phyloP scores from a whole-genome alignment of 768 basidiomycete species.

The Chalciporus pseudorubinellus region DNA sequence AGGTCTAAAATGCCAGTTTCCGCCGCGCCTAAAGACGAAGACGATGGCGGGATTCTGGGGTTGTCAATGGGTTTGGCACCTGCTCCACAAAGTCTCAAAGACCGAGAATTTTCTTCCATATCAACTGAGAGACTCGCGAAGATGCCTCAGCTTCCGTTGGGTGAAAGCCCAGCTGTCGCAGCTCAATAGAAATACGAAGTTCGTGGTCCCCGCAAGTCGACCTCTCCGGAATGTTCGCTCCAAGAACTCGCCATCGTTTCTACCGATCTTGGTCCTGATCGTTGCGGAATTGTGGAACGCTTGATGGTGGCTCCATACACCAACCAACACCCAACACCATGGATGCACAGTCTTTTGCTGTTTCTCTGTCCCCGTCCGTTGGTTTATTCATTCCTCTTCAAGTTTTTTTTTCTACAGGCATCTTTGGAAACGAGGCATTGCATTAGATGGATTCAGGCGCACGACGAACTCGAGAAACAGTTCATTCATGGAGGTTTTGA shows the following conservation, averaged over 20 bases:
- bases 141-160: slow-evolving; percentile 58
- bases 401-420: slow-evolving; percentile 30
- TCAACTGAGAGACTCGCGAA: slow-evolving; percentile 48
- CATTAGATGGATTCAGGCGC: slow-evolving; percentile 16
- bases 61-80: slow-evolving; percentile 30
- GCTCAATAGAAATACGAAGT: slow-evolving; percentile 26
- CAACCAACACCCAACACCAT: neutral
- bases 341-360: slow-evolving; percentile 14
- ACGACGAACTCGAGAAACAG: slow-evolving; percentile 10
- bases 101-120: slow-evolving; percentile 38
- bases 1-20: slow-evolving; percentile 41
- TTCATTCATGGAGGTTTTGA: slow-evolving; percentile 13
- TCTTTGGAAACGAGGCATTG: slow-evolving; percentile 19
- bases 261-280: neutral
- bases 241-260: neutral
- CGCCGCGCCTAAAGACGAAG: slow-evolving; percentile 34
- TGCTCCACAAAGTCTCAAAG: slow-evolving; percentile 35
- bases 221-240: slow-evolving; percentile 1
- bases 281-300: slow-evolving; percentile 6
- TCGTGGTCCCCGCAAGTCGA: slow-evolving; percentile 2
- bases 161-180: slow-evolving; percentile 50
- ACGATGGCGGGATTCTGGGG: slow-evolving; percentile 39
- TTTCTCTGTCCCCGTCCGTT: slow-evolving; percentile 17
- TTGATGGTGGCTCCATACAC: slow-evolving; percentile 1
- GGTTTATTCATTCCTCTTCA: slow-evolving; percentile 35